Percentiles rank a stretch among this genome's conserved stretches.
Evolutionary conservation across 139 green algal species (phyloP).

Genomic region (Chlorella sp.): DNA sequence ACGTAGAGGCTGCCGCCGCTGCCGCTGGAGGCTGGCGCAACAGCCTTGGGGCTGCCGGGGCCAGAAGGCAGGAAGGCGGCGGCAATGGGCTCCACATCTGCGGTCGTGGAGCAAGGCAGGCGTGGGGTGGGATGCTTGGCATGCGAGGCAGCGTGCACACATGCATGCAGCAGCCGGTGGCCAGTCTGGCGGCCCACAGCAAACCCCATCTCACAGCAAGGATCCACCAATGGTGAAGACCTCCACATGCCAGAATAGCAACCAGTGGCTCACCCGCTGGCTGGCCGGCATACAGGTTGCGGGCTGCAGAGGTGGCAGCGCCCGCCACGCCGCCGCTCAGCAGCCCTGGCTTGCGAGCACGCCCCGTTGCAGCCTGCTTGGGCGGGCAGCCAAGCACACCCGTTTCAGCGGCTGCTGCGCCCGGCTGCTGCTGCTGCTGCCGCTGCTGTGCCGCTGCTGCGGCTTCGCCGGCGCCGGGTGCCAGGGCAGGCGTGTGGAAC

Average conservation of each 20-base stretch:
- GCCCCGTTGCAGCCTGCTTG: slow-evolving; percentile 8
- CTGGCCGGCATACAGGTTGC: slow-evolving; percentile 37
- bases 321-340: slow-evolving; percentile 41
- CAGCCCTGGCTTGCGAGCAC: slow-evolving; percentile 23
- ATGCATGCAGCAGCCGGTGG: neutral
- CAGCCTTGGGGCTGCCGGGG: neutral
- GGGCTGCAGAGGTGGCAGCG: slow-evolving; percentile 40
- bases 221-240: no score
- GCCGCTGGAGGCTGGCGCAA: neutral
- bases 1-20: slow-evolving; percentile 28
- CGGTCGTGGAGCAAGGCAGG: neutral
- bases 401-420: neutral
- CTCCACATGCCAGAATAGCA: no score
- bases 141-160: neutral
- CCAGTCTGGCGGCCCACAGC: neutral
- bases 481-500: slow-evolving; percentile 44
- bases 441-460: neutral
- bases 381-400: slow-evolving; percentile 11
- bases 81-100: slow-evolving; percentile 30
- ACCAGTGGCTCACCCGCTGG: slow-evolving; percentile 27
- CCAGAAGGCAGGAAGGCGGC: slow-evolving; percentile 15
- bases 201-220: no score
- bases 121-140: neutral
- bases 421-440: neutral
- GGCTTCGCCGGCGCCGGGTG: slow-evolving; percentile 2